A percentile compares a stretch with the other conserved stretches of the same genome.
Conservation (phyloP, 192 early-diverging fungal genomes). For the Backusella westeae region DNA sequence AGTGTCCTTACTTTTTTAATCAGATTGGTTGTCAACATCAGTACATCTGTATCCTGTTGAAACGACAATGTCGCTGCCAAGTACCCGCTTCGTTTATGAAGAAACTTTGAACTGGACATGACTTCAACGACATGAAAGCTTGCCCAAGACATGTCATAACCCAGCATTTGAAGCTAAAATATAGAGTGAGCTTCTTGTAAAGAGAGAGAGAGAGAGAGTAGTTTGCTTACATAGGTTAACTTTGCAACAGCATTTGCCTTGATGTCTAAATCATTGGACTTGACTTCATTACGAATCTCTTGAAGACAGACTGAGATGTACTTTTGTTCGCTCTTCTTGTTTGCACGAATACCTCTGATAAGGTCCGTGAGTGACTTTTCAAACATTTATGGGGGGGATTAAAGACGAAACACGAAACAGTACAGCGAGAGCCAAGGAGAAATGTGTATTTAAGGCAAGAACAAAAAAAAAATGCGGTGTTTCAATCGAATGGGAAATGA, state of each 20-base stretch:
- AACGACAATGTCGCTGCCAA: constrained; percentile 89
- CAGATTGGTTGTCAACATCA: constrained; percentile 96
- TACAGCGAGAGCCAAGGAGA: not conserved
- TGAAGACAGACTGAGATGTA: constrained; percentile 86
- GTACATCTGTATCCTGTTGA: constrained; percentile 88
- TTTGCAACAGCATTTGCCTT: constrained; percentile 91
- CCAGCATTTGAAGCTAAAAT: constrained; percentile 89
- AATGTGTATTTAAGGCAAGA: not conserved
- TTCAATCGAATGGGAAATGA: no score
- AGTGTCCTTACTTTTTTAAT: constrained; percentile 79
- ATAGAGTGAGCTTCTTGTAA: not conserved
- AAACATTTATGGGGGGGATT: constrained; percentile 49
- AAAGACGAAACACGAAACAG: not conserved
- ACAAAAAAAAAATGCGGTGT: no score
- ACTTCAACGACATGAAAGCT: constrained; percentile 96
- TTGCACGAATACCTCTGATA: constrained; percentile 92
- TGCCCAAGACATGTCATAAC: constrained; percentile 97
- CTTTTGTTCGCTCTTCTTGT: constrained; percentile 82
- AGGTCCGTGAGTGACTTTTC: constrained; percentile 86
- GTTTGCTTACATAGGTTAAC: constrained; percentile 62
- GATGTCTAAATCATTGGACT: constrained; percentile 77
- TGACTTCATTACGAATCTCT: constrained; percentile 89
- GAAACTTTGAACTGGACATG: constrained; percentile 87
- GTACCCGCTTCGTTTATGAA: constrained; percentile 90
- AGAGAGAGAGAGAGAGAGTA: not conserved